Conservation (phyloP, 768 basidiomycete species). For the Boletus subcaerulescens region DNA sequence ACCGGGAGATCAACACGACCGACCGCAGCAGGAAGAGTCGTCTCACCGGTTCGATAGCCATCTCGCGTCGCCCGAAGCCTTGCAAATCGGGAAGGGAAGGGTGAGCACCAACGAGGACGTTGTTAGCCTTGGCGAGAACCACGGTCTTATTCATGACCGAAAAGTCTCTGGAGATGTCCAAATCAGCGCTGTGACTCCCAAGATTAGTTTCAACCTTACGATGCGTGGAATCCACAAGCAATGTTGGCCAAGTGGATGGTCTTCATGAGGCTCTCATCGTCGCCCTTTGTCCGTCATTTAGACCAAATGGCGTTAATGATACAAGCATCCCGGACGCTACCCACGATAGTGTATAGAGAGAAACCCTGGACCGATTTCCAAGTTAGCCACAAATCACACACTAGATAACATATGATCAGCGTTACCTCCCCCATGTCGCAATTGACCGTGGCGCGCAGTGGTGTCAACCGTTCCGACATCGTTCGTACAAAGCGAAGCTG, state of each 20-base stretch:
- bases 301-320: not conserved
- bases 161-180: constrained; percentile 46
- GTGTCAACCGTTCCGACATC: constrained; percentile 9
- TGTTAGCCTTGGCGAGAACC: constrained; percentile 49
- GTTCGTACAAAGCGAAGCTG: not conserved
- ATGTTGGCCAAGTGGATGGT: constrained; percentile 60
- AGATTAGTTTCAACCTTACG: constrained; percentile 32
- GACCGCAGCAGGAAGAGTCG: not conserved
- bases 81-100: constrained; percentile 59
- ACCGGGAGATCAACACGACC: not conserved
- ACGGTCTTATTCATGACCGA: constrained; percentile 66
- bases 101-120: constrained; percentile 63
- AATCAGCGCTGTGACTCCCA: not conserved
- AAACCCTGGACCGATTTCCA: constrained; percentile 39
- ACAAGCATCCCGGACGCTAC: not conserved
- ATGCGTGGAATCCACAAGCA: constrained; percentile 69
- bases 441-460: constrained; percentile 44
- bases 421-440: constrained; percentile 57
- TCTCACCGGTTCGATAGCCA: constrained; percentile 57
- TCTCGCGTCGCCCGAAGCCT: constrained; percentile 64
- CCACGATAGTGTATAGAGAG: constrained; percentile 47
- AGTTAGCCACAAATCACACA: constrained; percentile 1
- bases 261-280: constrained; percentile 52
- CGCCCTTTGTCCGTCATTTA: constrained; percentile 33
- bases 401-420: not conserved